phyloP scores from a whole-genome alignment of 2,329 filamentous ascomycete species.

The Aspergillus unguis region DNA sequence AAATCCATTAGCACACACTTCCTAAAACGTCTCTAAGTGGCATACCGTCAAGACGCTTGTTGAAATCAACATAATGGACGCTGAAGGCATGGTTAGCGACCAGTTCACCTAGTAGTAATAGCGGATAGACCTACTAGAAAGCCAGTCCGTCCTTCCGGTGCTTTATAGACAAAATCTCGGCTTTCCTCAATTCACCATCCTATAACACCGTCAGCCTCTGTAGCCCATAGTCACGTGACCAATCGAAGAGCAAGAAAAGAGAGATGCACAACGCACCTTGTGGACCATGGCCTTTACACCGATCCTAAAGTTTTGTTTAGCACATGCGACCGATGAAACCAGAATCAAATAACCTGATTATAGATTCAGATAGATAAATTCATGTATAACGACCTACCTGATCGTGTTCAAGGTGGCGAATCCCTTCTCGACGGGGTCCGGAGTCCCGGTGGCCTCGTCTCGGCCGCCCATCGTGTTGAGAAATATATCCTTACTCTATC shows the following conservation, averaged over 20 bases:
- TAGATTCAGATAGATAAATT: conserved; percentile 9
- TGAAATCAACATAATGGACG: conserved; percentile 98
- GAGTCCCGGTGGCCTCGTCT: conserved; percentile 55
- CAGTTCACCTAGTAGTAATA: background rate
- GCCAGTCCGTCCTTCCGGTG: conserved; percentile 82
- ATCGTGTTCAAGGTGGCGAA: conserved; percentile 82
- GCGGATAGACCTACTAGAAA: conserved; percentile 61
- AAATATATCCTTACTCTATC: background rate
- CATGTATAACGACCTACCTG: conserved; percentile 53
- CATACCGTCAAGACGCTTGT: conserved; percentile 69
- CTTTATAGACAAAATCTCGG: conserved; percentile 93
- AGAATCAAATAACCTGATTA: background rate
- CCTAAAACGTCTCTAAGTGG: background rate
- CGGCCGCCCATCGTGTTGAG: conserved; percentile 51
- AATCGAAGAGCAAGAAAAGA: conserved; percentile 17
- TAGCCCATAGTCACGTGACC: conserved; percentile 31
- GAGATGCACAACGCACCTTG: conserved; percentile 54
- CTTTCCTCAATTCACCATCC: conserved; percentile 82
- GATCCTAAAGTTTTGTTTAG: conserved; percentile 49
- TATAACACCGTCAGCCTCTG: conserved; percentile 27
- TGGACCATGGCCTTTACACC: conserved; percentile 66
- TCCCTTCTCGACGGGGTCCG: conserved; percentile 67
- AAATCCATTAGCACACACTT: conserved; percentile 32
- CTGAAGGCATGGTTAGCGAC: conserved; percentile 28
- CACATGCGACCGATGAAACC: conserved; percentile 35